Evolutionary conservation across 2,329 filamentous ascomycete genomes (phyloP).

Genomic region (Alternaria sp.): DNA sequence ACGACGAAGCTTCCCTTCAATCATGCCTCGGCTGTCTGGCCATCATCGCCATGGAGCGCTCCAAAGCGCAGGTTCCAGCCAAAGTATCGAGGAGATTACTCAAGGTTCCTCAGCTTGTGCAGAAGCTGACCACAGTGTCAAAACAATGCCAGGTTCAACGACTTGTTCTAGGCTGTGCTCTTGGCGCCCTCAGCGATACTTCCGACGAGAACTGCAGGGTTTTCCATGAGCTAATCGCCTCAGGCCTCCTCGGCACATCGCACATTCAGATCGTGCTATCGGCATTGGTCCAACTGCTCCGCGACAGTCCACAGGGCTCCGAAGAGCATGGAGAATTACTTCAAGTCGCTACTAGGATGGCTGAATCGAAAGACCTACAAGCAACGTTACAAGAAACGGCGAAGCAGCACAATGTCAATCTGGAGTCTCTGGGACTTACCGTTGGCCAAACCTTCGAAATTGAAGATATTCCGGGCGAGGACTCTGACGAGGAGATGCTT

Average conservation of each 20-base stretch:
- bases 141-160: constrained; percentile 72
- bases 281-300: constrained; percentile 63
- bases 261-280: constrained; percentile 71
- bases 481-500: constrained; percentile 58
- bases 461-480: constrained; percentile 12
- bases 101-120: constrained; percentile 66
- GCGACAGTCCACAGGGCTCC: constrained; percentile 29
- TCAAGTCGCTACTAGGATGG: constrained; percentile 39
- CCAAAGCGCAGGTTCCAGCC: constrained; percentile 70
- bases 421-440: constrained; percentile 64
- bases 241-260: constrained; percentile 66
- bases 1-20: constrained; percentile 73
- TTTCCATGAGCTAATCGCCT: constrained; percentile 67
- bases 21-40: constrained; percentile 80
- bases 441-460: constrained; percentile 23
- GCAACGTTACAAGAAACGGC: constrained; percentile 72
- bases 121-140: constrained; percentile 66
- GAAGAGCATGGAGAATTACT: constrained; percentile 39
- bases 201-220: constrained; percentile 42
- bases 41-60: constrained; percentile 80
- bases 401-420: constrained; percentile 70
- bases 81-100: constrained; percentile 73
- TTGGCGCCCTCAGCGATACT: constrained; percentile 48
- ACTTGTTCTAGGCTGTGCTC: constrained; percentile 73
- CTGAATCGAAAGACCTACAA: constrained; percentile 44